Percentiles rank a stretch among this genome's conserved stretches.
Evolutionary conservation across 179 eudicot genomes (phyloP).

Genomic region (Dionaea muscipula): DNA sequence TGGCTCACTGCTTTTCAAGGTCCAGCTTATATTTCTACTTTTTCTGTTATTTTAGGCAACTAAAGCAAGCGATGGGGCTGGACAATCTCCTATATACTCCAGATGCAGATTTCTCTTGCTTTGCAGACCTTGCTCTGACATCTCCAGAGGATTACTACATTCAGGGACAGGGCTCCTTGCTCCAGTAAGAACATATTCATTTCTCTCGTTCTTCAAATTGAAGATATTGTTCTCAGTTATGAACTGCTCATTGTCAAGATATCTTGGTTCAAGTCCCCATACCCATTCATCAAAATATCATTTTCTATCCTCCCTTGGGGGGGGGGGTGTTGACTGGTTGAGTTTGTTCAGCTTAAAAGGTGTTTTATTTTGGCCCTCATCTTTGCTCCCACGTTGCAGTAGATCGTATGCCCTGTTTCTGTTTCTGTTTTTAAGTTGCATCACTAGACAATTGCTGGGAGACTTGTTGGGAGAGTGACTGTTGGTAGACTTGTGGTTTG

Average conservation of each 20-base stretch:
- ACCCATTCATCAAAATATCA: no score
- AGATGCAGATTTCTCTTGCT: slow-evolving; percentile 94
- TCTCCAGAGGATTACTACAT: slow-evolving; percentile 83
- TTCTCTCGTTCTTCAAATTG: background rate
- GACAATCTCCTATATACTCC: slow-evolving; percentile 87
- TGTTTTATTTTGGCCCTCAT: no score
- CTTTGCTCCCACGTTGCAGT: background rate
- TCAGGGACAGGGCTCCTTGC: slow-evolving; percentile 82
- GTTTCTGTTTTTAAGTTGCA: no score
- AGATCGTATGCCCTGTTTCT: background rate
- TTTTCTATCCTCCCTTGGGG: no score
- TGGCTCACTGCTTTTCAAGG: background rate
- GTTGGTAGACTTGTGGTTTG: no score
- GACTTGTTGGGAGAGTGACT: no score
- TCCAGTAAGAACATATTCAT: slow-evolving; percentile 45
- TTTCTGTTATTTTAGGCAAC: slow-evolving; percentile 38
- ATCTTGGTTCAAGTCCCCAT: background rate
- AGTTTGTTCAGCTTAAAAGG: no score
- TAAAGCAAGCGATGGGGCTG: slow-evolving; percentile 64
- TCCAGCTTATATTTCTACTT: background rate
- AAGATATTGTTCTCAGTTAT: no score
- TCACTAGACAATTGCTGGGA: no score
- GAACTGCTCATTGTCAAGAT: no score
- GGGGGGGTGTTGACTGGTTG: no score
- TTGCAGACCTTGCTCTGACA: slow-evolving; percentile 82